Conservation (phyloP, 2,329 filamentous ascomycete species). For the Colletotrichum filicis region DNA sequence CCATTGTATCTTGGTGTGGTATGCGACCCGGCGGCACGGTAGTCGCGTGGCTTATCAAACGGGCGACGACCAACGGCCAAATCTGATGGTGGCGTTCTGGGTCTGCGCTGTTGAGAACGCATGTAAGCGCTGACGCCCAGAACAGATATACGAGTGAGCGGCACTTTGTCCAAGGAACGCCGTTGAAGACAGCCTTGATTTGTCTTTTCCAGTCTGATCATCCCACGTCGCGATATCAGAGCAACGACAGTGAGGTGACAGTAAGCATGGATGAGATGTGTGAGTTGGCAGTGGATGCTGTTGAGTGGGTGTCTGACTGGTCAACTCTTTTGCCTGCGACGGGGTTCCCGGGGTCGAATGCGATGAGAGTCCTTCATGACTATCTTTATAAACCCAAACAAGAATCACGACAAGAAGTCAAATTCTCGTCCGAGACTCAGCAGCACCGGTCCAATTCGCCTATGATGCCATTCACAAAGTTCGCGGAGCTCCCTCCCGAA, state of each 20-base stretch:
- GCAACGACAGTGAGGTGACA: neutral
- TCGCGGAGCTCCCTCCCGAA: slow-evolving; percentile 24
- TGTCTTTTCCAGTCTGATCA: neutral
- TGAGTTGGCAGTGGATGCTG: neutral
- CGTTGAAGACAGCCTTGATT: neutral
- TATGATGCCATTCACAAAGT: slow-evolving; percentile 39
- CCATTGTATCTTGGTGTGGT: neutral
- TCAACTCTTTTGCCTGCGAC: neutral
- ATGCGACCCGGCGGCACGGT: neutral
- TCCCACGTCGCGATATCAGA: neutral
- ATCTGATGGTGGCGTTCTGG: neutral
- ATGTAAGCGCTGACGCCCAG: neutral
- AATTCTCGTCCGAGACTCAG: neutral
- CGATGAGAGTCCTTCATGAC: neutral
- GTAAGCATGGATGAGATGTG: slow-evolving; percentile 8
- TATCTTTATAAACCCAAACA: neutral
- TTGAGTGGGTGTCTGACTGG: slow-evolving; percentile 3
- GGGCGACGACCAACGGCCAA: neutral
- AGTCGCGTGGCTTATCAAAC: neutral
- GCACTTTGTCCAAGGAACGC: too few species aligned
- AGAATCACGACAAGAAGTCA: neutral
- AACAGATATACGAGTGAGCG: too few species aligned
- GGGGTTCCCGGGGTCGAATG: neutral
- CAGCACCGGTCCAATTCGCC: slow-evolving; percentile 34
- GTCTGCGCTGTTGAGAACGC: neutral